phyloP scores from a whole-genome alignment of 129 eudicot genomes.

The Deinandra increscens region DNA sequence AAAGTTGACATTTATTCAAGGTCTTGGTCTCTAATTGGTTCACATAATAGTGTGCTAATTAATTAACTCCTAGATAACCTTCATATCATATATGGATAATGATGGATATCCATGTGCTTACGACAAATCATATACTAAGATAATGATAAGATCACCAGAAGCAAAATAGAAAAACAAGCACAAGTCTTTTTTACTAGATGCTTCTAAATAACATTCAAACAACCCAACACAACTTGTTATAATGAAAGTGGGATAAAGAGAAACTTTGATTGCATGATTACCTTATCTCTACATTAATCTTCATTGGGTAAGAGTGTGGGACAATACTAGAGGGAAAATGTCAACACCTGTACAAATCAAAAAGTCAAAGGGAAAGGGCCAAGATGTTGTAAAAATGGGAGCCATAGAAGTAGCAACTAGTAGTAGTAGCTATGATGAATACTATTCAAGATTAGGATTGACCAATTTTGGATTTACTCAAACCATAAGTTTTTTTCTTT shows the following conservation, averaged over 20 bases:
- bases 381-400: constrained; percentile 27
- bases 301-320: not conserved
- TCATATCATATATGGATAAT: not conserved
- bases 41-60: not conserved
- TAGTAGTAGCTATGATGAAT: constrained; percentile 18
- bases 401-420: constrained; percentile 36
- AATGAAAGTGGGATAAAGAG: not conserved
- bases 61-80: not conserved
- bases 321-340: constrained; percentile 21
- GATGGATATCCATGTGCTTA: not conserved
- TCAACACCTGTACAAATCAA: constrained; percentile 30
- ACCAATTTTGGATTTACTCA: constrained; percentile 14
- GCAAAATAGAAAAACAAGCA: not conserved
- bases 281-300: constrained; percentile 30
- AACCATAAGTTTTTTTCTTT: constrained; percentile 30
- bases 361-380: constrained; percentile 28
- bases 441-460: constrained; percentile 27
- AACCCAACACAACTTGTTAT: not conserved
- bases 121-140: not conserved
- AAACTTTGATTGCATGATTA: constrained; percentile 20
- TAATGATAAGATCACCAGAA: not conserved
- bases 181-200: constrained; percentile 7
- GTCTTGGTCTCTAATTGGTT: not conserved
- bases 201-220: not conserved
- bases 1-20: not conserved